Conservation (phyloP, 495 filamentous ascomycete species). For the Zalerion maritima region DNA sequence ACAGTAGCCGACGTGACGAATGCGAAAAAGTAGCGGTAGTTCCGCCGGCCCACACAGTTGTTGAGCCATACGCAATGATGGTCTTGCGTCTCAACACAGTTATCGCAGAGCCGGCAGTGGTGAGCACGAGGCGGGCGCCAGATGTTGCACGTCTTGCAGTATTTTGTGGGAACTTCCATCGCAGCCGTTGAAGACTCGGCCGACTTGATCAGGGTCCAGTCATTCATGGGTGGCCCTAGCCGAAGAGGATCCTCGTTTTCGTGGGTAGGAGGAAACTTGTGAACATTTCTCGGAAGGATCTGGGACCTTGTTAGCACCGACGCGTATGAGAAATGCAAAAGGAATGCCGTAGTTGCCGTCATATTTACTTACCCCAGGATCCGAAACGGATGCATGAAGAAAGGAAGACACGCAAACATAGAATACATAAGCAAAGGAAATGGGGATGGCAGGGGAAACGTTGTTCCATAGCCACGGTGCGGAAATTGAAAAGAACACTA, state of each 20-base stretch:
- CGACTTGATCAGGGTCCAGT: slow-evolving; percentile 82
- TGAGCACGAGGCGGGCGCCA: slow-evolving; percentile 94
- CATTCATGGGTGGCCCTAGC: slow-evolving; percentile 69
- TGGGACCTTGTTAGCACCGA: slow-evolving; percentile 19
- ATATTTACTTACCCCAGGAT: slow-evolving; percentile 67
- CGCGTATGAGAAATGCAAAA: slow-evolving; percentile 1
- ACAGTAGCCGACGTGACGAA: slow-evolving; percentile 67
- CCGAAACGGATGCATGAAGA: slow-evolving; percentile 74
- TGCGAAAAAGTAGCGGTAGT: slow-evolving; percentile 94
- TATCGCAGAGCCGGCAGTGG: slow-evolving; percentile 92
- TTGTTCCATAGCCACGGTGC: slow-evolving; percentile 84
- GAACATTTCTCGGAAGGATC: slow-evolving; percentile 75
- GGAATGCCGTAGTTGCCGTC: slow-evolving; percentile 1
- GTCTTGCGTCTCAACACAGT: slow-evolving; percentile 93
- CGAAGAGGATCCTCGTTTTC: slow-evolving; percentile 62
- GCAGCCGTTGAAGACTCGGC: slow-evolving; percentile 55
- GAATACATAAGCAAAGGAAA: slow-evolving; percentile 81
- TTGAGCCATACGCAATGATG: slow-evolving; percentile 99
- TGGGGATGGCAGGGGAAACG: slow-evolving; percentile 81
- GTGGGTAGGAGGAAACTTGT: slow-evolving; percentile 37
- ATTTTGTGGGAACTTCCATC: slow-evolving; percentile 96
- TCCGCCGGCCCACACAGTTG: slow-evolving; percentile 92
- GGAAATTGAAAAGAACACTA: slow-evolving; percentile 75
- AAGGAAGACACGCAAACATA: slow-evolving; percentile 86
- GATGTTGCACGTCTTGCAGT: slow-evolving; percentile 90